phyloP scores from a whole-genome alignment of 306 rosid genomes.

The Sophora flavescens region DNA sequence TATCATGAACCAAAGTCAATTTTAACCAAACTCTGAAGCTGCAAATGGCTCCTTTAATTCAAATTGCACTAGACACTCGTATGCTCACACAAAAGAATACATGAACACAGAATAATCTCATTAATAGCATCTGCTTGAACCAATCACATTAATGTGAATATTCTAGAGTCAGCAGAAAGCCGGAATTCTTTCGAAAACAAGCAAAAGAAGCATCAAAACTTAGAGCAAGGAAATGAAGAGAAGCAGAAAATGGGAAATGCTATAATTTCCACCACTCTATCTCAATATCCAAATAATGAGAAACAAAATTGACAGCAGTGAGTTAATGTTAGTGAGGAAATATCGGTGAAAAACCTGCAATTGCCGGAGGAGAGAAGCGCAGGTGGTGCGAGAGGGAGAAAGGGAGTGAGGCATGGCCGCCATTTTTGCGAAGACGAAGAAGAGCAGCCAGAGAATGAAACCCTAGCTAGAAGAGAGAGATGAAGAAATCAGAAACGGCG shows the following conservation, averaged over 20 bases:
- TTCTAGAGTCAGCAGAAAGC: background rate
- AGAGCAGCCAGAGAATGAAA: slow-evolving; percentile 1
- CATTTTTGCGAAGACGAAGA: slow-evolving; percentile 50
- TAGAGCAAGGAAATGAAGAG: background rate
- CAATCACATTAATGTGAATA: background rate
- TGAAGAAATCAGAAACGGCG: slow-evolving; percentile 28
- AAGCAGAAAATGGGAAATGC: background rate
- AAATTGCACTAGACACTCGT: background rate
- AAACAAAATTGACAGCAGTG: background rate
- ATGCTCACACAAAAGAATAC: background rate
- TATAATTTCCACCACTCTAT: background rate
- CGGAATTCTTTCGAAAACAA: background rate
- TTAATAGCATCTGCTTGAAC: background rate
- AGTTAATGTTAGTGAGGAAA: background rate
- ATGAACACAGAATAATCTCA: background rate
- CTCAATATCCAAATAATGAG: background rate
- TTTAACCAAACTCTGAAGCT: background rate
- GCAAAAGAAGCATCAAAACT: background rate
- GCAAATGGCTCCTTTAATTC: background rate
- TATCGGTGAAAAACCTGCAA: slow-evolving; percentile 66
- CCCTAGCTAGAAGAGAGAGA: slow-evolving; percentile 33
- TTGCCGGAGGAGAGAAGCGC: slow-evolving; percentile 88
- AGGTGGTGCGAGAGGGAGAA: slow-evolving; percentile 89
- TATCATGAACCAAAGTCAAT: too few species aligned
- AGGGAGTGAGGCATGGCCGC: slow-evolving; percentile 49